Evolutionary conservation across 768 basidiomycete genomes (phyloP), one percentile per base, ranked within the genome.

Genomic region (Tulasnella calospora): DNA sequence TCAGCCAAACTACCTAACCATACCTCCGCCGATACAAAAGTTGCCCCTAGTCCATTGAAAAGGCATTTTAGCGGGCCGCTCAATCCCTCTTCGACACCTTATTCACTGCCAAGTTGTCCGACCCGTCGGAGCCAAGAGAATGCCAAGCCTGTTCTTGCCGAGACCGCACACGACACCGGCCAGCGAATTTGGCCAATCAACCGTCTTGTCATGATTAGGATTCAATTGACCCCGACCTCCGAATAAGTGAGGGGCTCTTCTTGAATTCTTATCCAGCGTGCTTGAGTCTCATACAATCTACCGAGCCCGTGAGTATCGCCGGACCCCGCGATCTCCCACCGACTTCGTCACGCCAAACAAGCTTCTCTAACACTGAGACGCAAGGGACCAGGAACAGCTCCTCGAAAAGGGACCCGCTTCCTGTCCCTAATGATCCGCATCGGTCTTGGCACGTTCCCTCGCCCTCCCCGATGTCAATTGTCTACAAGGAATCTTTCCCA

Each of bases 351-450:
- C 61, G 61, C 33, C 27, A 67, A 67, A 35, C 61, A 35, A 27
- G 23, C 61, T 67, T 67, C 27, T 67, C 35, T 23, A 3, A 35
- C 6, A 6, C 21, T 4, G 12, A 67, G 35, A 67, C 30, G 3
- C 17, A 27, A 67, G 61, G 61, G 27, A 35, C 61, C 61, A 67
- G 30, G 61, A 67, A 35, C 61, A 67, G 27, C 3, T 15, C 27
- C 61, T 67, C 55, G 23, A 67, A 23, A 30, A 17, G 61, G 27
- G 61, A 67, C 30, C 17, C 15, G 12, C 61, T 67, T 67, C 30
- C 17, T 27, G 30, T 67, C 33, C 61, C 61, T 67, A 67, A 67
- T 67, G 61, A 67, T 67, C 61, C 61, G 61, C 61, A 67, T 67
- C 61, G 30, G 61, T 67, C 61, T 67, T 67, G 61, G 61, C 30